Percentiles rank a stretch among this genome's conserved stretches.
phyloP scores from a whole-genome alignment of 2,329 filamentous ascomycete genomes.

The Hypoxylon sp. region DNA sequence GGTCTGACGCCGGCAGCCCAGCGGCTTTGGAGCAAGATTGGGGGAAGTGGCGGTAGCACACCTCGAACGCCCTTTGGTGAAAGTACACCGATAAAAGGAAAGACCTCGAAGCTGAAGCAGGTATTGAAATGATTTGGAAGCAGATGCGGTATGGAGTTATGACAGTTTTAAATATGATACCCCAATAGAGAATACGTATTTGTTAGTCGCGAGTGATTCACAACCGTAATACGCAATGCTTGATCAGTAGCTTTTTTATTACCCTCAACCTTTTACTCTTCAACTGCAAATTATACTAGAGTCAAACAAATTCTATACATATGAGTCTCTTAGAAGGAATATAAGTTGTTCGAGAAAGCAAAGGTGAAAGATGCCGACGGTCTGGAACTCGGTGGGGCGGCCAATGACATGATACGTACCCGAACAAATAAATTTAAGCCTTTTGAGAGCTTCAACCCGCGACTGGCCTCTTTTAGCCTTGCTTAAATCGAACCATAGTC shows the following conservation, averaged over 20 bases:
- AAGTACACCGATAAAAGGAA: conserved; percentile 55
- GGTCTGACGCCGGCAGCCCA: conserved; percentile 80
- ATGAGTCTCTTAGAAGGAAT: too few relatives aligned
- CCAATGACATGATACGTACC: conserved; percentile 29
- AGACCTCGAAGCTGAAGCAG: conserved; percentile 52
- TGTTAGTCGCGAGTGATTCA: background rate
- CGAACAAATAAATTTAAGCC: conserved; percentile 22
- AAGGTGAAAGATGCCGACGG: background rate
- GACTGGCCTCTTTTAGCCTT: conserved; percentile 18
- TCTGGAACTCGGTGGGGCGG: conserved; percentile 10
- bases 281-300: background rate
- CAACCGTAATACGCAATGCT: background rate
- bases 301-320: too few relatives aligned
- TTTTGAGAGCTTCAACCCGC: conserved; percentile 36
- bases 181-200: conserved; percentile 16
- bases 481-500: background rate
- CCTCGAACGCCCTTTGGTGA: conserved; percentile 55
- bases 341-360: too few relatives aligned
- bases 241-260: background rate
- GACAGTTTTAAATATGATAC: conserved; percentile 39
- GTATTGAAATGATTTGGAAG: conserved; percentile 45
- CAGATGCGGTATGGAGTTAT: conserved; percentile 22
- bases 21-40: conserved; percentile 73
- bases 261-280: background rate
- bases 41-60: conserved; percentile 52